Conservation (phyloP, 169 alveolate species). For the Eimeria praecox region DNA sequence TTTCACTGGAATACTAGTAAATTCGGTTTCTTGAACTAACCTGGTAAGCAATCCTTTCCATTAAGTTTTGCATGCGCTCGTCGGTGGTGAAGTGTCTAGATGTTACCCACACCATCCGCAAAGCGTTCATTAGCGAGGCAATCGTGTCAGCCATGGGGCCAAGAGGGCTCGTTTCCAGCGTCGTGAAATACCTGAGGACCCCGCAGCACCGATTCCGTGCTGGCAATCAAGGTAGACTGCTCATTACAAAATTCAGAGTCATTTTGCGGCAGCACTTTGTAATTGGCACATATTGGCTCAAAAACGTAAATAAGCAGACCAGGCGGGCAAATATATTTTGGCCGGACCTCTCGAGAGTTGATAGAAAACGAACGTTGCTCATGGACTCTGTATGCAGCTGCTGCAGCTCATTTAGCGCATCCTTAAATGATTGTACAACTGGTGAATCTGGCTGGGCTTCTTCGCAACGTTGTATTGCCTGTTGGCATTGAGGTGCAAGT, state of each 20-base stretch:
- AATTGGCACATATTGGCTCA: background rate
- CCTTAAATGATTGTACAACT: conserved; percentile 47
- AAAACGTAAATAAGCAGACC: background rate
- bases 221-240: background rate
- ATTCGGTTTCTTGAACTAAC: conserved; percentile 18
- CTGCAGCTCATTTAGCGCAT: conserved; percentile 87
- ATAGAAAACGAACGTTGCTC: conserved; percentile 94
- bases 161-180: conserved; percentile 83
- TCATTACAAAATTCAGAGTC: background rate
- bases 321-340: background rate
- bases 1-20: background rate
- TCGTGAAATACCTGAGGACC: conserved; percentile 83
- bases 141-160: conserved; percentile 82
- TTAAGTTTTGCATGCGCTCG: conserved; percentile 86
- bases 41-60: conserved; percentile 86
- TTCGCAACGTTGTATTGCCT: conserved; percentile 32
- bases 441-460: conserved; percentile 47
- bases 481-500: conserved; percentile 77
- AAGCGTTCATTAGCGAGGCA: conserved; percentile 83
- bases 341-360: conserved; percentile 92
- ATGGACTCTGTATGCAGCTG: conserved; percentile 93
- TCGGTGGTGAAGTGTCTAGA: conserved; percentile 87
- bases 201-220: background rate
- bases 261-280: background rate
- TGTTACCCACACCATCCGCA: conserved; percentile 87